Conservation (phyloP, 2,329 filamentous ascomycete species). For the Epichloe brachyelytri region DNA sequence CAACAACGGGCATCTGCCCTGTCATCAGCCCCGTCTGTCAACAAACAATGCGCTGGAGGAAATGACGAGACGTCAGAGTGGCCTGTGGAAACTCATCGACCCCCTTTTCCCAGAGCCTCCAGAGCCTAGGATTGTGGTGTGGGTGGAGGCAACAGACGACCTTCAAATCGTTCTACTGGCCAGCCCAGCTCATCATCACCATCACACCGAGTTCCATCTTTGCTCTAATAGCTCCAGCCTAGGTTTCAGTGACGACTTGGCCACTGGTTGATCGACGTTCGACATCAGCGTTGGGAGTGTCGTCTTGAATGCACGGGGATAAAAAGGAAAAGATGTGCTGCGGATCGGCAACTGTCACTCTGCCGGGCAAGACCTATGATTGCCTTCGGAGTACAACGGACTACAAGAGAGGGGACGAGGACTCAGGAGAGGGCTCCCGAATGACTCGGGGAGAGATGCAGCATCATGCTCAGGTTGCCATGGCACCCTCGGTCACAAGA, state of each 20-base stretch:
- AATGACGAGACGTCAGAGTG: background rate
- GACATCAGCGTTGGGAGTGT: background rate
- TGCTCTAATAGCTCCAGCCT: background rate
- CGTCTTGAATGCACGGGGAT: background rate
- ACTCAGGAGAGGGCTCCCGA: no score
- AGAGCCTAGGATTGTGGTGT: background rate
- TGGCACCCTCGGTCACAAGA: no score
- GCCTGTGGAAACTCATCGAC: background rate
- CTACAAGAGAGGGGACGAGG: no score
- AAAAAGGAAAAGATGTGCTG: background rate
- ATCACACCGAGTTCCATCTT: no score
- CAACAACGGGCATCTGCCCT: no score
- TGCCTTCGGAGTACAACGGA: no score
- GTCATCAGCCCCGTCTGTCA: no score
- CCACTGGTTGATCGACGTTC: background rate
- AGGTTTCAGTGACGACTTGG: background rate
- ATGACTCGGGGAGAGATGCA: no score
- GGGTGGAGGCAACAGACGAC: background rate
- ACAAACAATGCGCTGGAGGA: background rate
- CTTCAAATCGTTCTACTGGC: background rate
- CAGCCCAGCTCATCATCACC: background rate
- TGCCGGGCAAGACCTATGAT: background rate
- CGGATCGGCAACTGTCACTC: background rate
- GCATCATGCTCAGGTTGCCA: no score
- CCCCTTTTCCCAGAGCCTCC: background rate